Conservation (phyloP, 2,329 filamentous ascomycete genomes). For the Fusarium gaditjirri region DNA sequence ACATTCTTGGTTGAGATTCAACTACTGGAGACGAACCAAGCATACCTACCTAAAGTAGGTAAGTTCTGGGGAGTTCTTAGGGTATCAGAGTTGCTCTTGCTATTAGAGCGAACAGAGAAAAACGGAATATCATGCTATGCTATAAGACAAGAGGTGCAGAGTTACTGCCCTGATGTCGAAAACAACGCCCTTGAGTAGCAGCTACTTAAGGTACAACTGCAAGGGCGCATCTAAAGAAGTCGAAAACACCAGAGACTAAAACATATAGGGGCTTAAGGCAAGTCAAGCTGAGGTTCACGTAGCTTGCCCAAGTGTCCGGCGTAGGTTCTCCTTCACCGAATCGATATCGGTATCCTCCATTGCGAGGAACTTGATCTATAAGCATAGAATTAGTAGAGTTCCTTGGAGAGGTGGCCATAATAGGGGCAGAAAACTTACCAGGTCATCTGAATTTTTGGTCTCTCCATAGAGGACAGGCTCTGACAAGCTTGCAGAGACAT, state of each 20-base stretch:
- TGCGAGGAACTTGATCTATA: conserved; percentile 72
- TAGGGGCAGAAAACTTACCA: conserved; percentile 64
- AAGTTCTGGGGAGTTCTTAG: neutral
- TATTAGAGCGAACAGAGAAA: neutral
- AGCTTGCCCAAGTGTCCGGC: conserved; percentile 58
- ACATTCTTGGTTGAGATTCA: neutral
- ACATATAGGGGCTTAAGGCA: neutral
- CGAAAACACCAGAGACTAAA: neutral
- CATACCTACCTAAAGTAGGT: neutral
- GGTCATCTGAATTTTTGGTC: conserved; percentile 71
- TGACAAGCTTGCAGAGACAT: conserved; percentile 79
- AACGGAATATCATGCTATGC: neutral
- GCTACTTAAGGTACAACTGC: neutral
- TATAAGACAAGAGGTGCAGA: neutral
- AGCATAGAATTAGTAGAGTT: conserved; percentile 20
- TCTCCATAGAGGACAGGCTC: conserved; percentile 83
- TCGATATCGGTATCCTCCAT: conserved; percentile 70
- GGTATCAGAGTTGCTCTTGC: conserved; percentile 38
- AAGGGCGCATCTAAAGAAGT: neutral
- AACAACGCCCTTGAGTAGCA: neutral
- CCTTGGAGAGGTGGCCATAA: neutral
- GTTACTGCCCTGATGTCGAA: neutral
- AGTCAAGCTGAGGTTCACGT: conserved; percentile 31
- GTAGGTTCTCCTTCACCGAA: conserved; percentile 67
- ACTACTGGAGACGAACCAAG: neutral